Base-by-base conservation (phyloP, 2,329 filamentous ascomycete genomes). In the Beauveria asiatica region DNA sequence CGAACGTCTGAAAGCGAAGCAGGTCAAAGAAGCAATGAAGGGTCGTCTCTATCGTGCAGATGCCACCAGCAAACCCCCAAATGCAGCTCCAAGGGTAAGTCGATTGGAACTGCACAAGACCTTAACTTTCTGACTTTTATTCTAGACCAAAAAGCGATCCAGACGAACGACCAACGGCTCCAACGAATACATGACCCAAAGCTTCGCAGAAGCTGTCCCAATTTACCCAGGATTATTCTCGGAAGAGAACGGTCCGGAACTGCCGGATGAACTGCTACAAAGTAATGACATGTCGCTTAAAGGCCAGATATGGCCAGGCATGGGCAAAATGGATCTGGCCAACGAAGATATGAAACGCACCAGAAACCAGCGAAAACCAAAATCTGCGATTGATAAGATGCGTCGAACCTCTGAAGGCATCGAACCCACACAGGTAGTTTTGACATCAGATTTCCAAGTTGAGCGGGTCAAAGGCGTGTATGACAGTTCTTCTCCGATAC, bases 241-340 rank as follows among this genome's bases (percentile, higher is more conserved):
- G 5, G 65, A 69, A 1, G 67, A 70, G 7, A 65, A 70, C 42
- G 69, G 73, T n/a, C 41, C 59, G 8, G 70, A 70, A 16, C 37
- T 64, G 17, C 66, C 62, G 11, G 72, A 73, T 5, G 70, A 71
- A 5, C 64, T 67, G 25, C 61, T 65, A 17, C 52, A 60, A 2
- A 62, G 61, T 33, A 60, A 64, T 33, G 74, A 75, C 30, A 70
- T 69, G 63, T 69, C 72, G 11, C 78, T 92, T 57, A 92, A 92
- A 70, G 89, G 89, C 2, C 76, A 86, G n/a, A 76, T 84, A 51
- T 91, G 86, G 80, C 86, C 87, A 3, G 89, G 89, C 19, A 92
- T 92, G 89, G 82, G 83, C 57, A 80, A 90, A n/a, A 92, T 92
- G 69, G 89, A 93, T 71, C 85, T 89, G 57, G 89, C 89, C 5